Percentiles rank a stretch among this genome's conserved stretches.
Conservation (phyloP, 306 rosid species). For the Argentina anserina region DNA sequence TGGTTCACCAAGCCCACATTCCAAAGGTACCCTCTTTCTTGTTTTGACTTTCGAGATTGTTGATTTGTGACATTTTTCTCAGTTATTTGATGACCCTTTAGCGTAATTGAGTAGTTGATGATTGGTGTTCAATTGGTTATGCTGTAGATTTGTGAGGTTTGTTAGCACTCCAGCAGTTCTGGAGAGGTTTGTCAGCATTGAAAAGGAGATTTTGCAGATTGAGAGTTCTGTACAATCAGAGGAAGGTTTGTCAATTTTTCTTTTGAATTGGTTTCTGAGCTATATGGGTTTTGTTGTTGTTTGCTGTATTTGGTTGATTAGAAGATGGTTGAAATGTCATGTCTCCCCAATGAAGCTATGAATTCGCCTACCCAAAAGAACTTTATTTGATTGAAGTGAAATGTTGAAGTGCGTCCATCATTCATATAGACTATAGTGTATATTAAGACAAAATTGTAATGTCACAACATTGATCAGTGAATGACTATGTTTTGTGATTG, state of each 20-base stretch:
- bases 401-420: background rate
- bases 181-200: slow-evolving; percentile 64
- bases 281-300: background rate
- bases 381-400: background rate
- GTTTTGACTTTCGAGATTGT: background rate
- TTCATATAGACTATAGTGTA: too few relatives aligned
- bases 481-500: background rate
- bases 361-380: background rate
- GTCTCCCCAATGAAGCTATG: background rate
- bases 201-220: slow-evolving; percentile 59
- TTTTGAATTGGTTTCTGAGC: background rate
- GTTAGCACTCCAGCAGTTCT: slow-evolving; percentile 67
- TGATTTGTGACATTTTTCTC: background rate
- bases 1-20: slow-evolving; percentile 64
- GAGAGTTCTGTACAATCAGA: slow-evolving; percentile 47
- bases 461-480: background rate
- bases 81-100: background rate
- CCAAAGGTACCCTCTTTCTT: slow-evolving; percentile 42
- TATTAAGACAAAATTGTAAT: too few relatives aligned
- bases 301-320: background rate
- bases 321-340: background rate
- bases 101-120: background rate
- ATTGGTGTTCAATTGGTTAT: background rate
- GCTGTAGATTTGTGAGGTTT: slow-evolving; percentile 59
- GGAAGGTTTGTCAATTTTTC: slow-evolving; percentile 20